Evolutionary conservation across 257 asterid genomes (phyloP).

Genomic region (Nicotiana benthamiana): DNA sequence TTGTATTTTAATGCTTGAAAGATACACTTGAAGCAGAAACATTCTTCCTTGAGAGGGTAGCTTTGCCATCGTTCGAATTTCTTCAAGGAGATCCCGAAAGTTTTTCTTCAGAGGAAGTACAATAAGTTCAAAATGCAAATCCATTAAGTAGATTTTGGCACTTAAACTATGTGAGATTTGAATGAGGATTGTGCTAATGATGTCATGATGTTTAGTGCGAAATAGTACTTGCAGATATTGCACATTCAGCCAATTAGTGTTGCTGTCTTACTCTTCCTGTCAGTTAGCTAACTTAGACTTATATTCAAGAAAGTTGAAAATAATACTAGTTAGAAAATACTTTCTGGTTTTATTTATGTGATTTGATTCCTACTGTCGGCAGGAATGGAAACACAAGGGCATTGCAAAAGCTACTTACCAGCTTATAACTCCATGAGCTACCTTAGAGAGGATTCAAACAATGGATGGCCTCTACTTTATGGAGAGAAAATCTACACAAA

Average conservation of each 20-base stretch:
- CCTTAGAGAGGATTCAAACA: constrained; percentile 82
- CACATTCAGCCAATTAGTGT: not conserved
- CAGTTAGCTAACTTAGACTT: not conserved
- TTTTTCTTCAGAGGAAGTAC: not conserved
- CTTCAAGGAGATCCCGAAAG: too few relatives aligned
- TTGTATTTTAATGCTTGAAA: not conserved
- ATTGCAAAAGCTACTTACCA: constrained; percentile 62
- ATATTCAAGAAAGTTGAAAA: not conserved
- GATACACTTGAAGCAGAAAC: not conserved
- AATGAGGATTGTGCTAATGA: not conserved
- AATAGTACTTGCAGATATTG: not conserved
- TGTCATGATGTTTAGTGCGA: not conserved
- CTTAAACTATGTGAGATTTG: not conserved
- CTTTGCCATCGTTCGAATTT: too few relatives aligned
- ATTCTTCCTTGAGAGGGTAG: too few relatives aligned
- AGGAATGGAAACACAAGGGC: constrained; percentile 91
- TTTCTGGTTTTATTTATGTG: not conserved
- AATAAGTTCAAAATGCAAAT: not conserved
- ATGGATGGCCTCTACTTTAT: constrained; percentile 62
- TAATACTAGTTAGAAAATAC: not conserved
- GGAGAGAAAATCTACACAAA: constrained; percentile 47
- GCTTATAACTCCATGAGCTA: constrained; percentile 76
- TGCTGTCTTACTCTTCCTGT: not conserved
- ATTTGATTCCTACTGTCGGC: constrained; percentile 8
- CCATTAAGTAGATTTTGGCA: not conserved